Evolutionary conservation across 768 basidiomycete genomes (phyloP).

Genomic region (Hygrophorus pudorinus): DNA sequence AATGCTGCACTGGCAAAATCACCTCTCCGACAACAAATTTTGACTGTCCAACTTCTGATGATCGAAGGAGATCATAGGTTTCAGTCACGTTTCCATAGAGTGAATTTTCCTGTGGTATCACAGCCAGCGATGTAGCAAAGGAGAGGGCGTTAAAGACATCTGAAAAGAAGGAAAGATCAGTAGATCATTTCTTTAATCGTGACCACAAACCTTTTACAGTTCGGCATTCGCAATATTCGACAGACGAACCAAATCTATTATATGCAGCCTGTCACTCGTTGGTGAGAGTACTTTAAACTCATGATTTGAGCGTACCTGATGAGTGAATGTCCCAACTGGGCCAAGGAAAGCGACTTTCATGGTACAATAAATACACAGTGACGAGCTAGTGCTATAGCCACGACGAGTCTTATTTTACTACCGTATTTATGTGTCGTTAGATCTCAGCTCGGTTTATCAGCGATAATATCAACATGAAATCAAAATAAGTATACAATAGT

Average conservation of each 20-base stretch:
- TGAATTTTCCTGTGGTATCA: constrained; percentile 78
- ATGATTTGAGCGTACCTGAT: not conserved
- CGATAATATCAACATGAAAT: no score
- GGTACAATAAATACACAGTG: no score
- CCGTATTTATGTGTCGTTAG: no score
- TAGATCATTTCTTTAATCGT: not conserved
- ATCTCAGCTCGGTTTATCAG: no score
- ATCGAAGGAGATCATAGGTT: constrained; percentile 57
- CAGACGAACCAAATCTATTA: constrained; percentile 34
- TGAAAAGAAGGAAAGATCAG: constrained; percentile 17
- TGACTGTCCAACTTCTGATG: constrained; percentile 22
- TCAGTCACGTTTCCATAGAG: constrained; percentile 67
- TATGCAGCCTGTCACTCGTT: constrained; percentile 30
- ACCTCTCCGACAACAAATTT: constrained; percentile 50
- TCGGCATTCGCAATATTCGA: constrained; percentile 29
- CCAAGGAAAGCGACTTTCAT: no score
- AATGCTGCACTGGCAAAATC: constrained; percentile 54
- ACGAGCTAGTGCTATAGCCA: no score
- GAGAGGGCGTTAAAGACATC: constrained; percentile 52
- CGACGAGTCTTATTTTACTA: no score
- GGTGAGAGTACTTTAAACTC: no score
- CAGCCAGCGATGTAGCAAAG: constrained; percentile 33
- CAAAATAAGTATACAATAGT: no score
- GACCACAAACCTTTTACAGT: constrained; percentile 29
- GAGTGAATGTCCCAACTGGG: not conserved